These are phyloP conservation scores for Cenococcum geophilum DNA, from an alignment of 495 filamentous ascomycete genomes.

Conservation along the genomic window DNA sequence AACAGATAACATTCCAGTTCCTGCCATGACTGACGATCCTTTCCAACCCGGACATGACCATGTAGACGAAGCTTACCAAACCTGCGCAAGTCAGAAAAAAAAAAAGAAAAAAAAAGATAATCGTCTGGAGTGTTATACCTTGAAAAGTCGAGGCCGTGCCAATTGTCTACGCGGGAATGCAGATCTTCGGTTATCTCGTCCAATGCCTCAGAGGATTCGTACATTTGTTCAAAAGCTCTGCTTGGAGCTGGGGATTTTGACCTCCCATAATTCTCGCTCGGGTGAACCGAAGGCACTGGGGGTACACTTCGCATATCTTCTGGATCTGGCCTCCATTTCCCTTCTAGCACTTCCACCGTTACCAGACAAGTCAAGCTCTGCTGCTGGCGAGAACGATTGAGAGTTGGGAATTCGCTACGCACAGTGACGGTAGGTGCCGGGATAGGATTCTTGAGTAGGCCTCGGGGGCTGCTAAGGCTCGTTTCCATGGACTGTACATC, in stretches of 20 bases:
- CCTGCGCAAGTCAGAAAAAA: slow-evolving; percentile 39
- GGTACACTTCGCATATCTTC: slow-evolving; percentile 71
- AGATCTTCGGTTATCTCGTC: slow-evolving; percentile 84
- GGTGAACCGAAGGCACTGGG: slow-evolving; percentile 47
- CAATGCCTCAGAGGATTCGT: slow-evolving; percentile 59
- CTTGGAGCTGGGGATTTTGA: slow-evolving; percentile 30
- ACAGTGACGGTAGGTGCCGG: slow-evolving; percentile 85
- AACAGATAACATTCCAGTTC: slow-evolving; percentile 97
- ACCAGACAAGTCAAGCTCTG: slow-evolving; percentile 92
- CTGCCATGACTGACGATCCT: slow-evolving; percentile 96
- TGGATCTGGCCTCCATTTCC: slow-evolving; percentile 80
- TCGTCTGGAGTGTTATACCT: slow-evolving; percentile 47
- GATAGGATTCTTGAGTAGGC: slow-evolving; percentile 78
- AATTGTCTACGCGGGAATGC: slow-evolving; percentile 84
- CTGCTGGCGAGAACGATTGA: slow-evolving; percentile 86
- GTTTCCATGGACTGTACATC: slow-evolving; percentile 96
- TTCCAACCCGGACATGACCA: slow-evolving; percentile 88
- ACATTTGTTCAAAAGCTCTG: slow-evolving; percentile 33
- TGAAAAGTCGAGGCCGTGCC: slow-evolving; percentile 95
- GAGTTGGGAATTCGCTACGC: slow-evolving; percentile 91
- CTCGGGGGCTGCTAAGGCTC: slow-evolving; percentile 66
- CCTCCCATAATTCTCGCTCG: slow-evolving; percentile 17
- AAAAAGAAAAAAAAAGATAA: not conserved
- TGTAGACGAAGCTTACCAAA: slow-evolving; percentile 93
- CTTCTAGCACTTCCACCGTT: slow-evolving; percentile 89